A percentile compares a stretch with the other conserved stretches of the same genome.
phyloP scores from a whole-genome alignment of 441 rosid species.

The Erodium moschatum region DNA sequence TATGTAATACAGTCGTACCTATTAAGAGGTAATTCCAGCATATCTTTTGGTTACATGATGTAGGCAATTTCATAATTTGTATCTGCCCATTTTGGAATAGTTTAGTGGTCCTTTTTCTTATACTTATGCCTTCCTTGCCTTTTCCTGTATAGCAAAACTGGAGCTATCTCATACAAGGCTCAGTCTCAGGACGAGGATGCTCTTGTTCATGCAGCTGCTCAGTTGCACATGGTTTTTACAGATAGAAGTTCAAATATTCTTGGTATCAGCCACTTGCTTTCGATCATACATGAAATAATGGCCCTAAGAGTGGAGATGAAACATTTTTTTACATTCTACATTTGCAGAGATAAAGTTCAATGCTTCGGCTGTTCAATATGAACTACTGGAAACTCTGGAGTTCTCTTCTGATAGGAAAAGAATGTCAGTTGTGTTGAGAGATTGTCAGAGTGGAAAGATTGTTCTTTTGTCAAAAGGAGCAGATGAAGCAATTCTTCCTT shows the following conservation, averaged over 20 bases:
- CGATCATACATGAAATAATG: conserved; percentile 17
- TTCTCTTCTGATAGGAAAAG: conserved; percentile 97
- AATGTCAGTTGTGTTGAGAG: conserved; percentile 90
- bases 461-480: conserved; percentile 91
- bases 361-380: conserved; percentile 49
- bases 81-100: background rate
- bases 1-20: conserved; percentile 92
- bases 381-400: conserved; percentile 81
- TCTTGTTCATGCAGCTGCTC: conserved; percentile 89
- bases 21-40: conserved; percentile 50
- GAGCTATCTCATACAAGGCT: conserved; percentile 72
- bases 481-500: conserved; percentile 92
- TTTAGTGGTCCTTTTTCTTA: conserved; percentile 9
- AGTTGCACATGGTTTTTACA: conserved; percentile 70
- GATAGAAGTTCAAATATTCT: conserved; percentile 61
- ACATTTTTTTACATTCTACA: conserved; percentile 16
- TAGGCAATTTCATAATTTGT: conserved; percentile 9
- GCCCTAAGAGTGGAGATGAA: conserved; percentile 16
- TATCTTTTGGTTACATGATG: conserved; percentile 11
- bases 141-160: conserved; percentile 54
- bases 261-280: conserved; percentile 44
- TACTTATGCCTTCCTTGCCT: conserved; percentile 15
- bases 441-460: conserved; percentile 64
- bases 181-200: conserved; percentile 99
- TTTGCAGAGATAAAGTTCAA: conserved; percentile 69